phyloP scores from a whole-genome alignment of 371 early-diverging fungal species.

The Mortierella sp. region DNA sequence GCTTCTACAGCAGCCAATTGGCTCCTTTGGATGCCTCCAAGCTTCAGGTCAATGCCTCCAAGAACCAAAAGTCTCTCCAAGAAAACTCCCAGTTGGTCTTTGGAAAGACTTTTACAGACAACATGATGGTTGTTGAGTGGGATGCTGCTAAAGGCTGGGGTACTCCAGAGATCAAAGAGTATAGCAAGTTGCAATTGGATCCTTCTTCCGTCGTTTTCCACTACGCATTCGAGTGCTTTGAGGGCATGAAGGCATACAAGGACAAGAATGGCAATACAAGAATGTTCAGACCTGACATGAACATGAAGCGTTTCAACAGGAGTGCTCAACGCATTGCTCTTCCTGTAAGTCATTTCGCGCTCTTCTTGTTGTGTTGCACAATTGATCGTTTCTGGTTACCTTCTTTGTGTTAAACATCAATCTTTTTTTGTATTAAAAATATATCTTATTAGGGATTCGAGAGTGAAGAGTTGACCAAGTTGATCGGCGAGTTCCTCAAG shows the following conservation, averaged over 20 bases:
- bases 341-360: conserved; percentile 68
- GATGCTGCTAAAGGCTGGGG: conserved; percentile 83
- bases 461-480: conserved; percentile 83
- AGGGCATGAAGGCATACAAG: conserved; percentile 94
- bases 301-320: conserved; percentile 85
- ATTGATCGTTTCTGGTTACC: background rate
- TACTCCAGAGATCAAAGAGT: conserved; percentile 82
- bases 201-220: conserved; percentile 94
- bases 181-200: conserved; percentile 83
- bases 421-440: background rate
- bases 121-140: conserved; percentile 93
- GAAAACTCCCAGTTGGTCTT: conserved; percentile 89
- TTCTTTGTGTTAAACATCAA: background rate
- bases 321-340: conserved; percentile 85
- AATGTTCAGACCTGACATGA: conserved; percentile 92
- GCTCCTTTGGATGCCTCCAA: conserved; percentile 62
- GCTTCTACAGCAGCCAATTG: conserved; percentile 35
- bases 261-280: conserved; percentile 85
- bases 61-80: conserved; percentile 70
- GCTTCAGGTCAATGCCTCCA: conserved; percentile 59
- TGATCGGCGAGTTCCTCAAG: conserved; percentile 87
- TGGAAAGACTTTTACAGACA: conserved; percentile 93
- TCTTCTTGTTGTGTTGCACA: background rate
- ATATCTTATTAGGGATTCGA: conserved; percentile 73
- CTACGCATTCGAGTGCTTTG: conserved; percentile 94